Conservation (phyloP, 2,329 filamentous ascomycete species). For the Emericellopsis atlantica region DNA sequence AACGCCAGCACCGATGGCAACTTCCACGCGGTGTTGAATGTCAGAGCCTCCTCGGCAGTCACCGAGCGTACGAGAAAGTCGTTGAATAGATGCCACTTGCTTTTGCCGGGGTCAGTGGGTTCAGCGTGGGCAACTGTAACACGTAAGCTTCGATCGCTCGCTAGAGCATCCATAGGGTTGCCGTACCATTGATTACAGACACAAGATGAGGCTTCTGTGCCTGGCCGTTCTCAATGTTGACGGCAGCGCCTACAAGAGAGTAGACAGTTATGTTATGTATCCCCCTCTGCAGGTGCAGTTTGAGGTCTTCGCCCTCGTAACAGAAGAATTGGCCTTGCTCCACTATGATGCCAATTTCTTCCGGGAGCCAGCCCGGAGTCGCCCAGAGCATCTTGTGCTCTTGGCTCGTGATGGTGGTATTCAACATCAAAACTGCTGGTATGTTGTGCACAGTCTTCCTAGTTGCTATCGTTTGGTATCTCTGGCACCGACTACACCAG, state of each 20-base stretch:
- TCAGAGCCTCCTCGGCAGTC: conserved; percentile 69
- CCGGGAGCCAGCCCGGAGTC: conserved; percentile 79
- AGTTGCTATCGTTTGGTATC: conserved; percentile 79
- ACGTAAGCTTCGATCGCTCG: conserved; percentile 11
- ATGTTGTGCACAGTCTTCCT: conserved; percentile 73
- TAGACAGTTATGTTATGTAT: conserved; percentile 78
- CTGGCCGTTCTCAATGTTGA: conserved; percentile 77
- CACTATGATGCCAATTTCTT: conserved; percentile 86
- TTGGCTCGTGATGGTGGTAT: conserved; percentile 60
- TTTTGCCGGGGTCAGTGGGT: conserved; percentile 41
- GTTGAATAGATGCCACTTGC: conserved; percentile 92
- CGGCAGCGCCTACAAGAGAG: conserved; percentile 78
- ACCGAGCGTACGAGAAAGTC: conserved; percentile 85
- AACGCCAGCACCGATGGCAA: conserved; percentile 78
- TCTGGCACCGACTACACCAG: conserved; percentile 84
- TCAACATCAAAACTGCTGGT: conserved; percentile 79
- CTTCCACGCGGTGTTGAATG: conserved; percentile 89
- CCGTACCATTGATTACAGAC: conserved; percentile 71
- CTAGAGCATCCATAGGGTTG: neutral
- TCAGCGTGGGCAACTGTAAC: conserved; percentile 52
- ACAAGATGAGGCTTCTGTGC: conserved; percentile 85
- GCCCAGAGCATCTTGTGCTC: conserved; percentile 78
- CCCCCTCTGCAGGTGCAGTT: conserved; percentile 64
- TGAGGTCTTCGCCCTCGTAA: conserved; percentile 85
- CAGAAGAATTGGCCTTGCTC: conserved; percentile 89